Base-by-base conservation (phyloP, 257 asterid species). In the Schizonepeta tenuifolia region DNA sequence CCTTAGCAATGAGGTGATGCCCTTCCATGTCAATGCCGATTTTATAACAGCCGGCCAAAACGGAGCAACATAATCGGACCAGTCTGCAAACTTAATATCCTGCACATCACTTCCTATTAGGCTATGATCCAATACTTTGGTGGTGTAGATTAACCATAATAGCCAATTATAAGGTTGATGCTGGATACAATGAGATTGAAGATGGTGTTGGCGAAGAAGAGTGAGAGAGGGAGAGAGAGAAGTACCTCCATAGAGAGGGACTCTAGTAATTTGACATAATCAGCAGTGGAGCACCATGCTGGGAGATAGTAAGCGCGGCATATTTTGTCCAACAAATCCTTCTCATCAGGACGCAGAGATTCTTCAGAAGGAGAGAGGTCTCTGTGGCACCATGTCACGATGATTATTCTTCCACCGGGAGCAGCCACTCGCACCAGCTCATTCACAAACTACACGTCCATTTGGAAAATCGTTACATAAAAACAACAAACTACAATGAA, bases 371-470 rank as follows among this genome's bases (percentile, higher is more conserved):
- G 85, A 46, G 95, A 83, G 57, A 95, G 92, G 81, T 95, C 90
- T 78, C 99, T 84, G 69, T 95, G 99, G 82, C 99, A 95, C 98
- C 99, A 95, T 7, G 99, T 95, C 15, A 95, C 97, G 38, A 95
- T 80, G 36, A 95, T 92, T 49, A 95, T 88, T n/a, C 85, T 90
- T 35, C 96, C 96, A 9, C 99, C 98, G 0, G 99, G 99, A 44
- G 96, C 96, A 13, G 88, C 96, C 80, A 95, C 99, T 20, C 99
- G 90, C 75, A 78, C 97, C 33, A 95, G 87, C 85, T 95, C 99
- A 21, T 79, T 75, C 28, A 95, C 96, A 78, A 95, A 95, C 99
- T 95, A 78, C 79, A 70, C 20, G 5, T 11, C 46, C 55, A 47
- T 59, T 76, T 21, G 57, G 56, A 12, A 69, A 22, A 6, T 43